Conservation (phyloP, 2,329 filamentous ascomycete species). For the Neophaeococcomyces mojaviensis region DNA sequence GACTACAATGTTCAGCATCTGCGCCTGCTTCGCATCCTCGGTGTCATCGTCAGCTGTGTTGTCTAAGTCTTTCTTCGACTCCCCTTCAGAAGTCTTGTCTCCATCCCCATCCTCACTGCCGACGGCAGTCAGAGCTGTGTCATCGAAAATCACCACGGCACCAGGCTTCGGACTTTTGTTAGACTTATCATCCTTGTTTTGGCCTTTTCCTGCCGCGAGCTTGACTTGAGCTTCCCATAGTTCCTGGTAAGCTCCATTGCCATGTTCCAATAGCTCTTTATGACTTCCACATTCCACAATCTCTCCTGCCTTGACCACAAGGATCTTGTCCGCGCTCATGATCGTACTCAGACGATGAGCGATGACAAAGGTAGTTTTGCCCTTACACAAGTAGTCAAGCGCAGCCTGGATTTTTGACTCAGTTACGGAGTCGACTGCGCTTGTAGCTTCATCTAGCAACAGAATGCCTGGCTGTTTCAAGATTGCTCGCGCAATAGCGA, state of each 20-base stretch:
- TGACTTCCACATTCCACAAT: slow-evolving; percentile 59
- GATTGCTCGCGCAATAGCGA: slow-evolving; percentile 43
- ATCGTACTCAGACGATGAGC: slow-evolving; percentile 39
- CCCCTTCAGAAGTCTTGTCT: background rate
- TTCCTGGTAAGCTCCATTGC: slow-evolving; percentile 53
- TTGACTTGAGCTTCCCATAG: slow-evolving; percentile 55
- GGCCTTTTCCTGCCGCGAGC: slow-evolving; percentile 4
- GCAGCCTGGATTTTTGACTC: slow-evolving; percentile 41
- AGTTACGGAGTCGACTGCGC: slow-evolving; percentile 41
- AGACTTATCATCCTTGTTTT: background rate
- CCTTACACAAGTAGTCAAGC: slow-evolving; percentile 38
- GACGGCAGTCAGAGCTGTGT: background rate
- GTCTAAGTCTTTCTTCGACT: background rate
- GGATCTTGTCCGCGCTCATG: slow-evolving; percentile 53
- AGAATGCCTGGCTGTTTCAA: slow-evolving; percentile 38
- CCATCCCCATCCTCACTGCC: background rate
- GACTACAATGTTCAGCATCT: background rate
- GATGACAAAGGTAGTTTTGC: slow-evolving; percentile 47
- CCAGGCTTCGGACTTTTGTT: background rate
- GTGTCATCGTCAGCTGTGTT: background rate
- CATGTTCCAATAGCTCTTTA: slow-evolving; percentile 47
- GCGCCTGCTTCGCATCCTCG: background rate
- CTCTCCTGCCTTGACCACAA: slow-evolving; percentile 56
- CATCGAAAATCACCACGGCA: background rate
- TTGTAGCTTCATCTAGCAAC: slow-evolving; percentile 47